These are phyloP conservation scores for Pythium apleroticum DNA, from an alignment of 352 stramenopile species.

Conservation along the genomic window DNA sequence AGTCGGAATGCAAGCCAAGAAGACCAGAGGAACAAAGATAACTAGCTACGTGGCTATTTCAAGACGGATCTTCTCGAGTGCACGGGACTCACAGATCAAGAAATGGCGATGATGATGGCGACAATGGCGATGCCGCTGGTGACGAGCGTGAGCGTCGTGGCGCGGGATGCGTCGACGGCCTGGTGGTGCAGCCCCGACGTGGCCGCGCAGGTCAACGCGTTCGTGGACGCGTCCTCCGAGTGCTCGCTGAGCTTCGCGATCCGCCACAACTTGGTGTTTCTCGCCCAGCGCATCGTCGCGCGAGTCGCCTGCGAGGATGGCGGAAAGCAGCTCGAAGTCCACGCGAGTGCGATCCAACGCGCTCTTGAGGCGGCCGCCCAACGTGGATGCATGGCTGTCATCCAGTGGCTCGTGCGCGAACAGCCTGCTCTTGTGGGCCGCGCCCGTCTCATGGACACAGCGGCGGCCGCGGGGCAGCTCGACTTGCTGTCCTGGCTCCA, in stretches of 20 bases:
- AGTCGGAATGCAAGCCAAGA: too few relatives aligned
- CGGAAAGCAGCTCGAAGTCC: background rate
- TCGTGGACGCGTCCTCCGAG: background rate
- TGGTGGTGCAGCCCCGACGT: constrained; percentile 8
- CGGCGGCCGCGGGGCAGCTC: background rate
- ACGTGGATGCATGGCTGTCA: background rate
- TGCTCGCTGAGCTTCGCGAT: constrained; percentile 2
- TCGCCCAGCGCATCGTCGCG: background rate
- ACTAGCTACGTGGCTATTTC: too few relatives aligned
- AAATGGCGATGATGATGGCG: background rate
- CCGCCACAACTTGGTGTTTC: background rate
- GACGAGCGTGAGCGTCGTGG: constrained; percentile 1
- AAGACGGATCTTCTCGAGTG: background rate
- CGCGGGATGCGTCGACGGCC: constrained; percentile 10
- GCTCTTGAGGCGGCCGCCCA: background rate
- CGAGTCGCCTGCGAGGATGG: background rate
- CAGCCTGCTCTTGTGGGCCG: background rate
- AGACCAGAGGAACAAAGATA: too few relatives aligned
- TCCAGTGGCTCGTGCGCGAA: constrained; percentile 1
- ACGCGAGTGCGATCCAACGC: background rate
- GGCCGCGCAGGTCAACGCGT: background rate
- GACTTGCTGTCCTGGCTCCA: constrained; percentile 5
- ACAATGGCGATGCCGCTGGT: constrained; percentile 8
- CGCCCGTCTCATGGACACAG: constrained; percentile 9
- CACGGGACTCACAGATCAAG: background rate